Conservation (phyloP, 768 basidiomycete species). For the Boletellus sp. region DNA sequence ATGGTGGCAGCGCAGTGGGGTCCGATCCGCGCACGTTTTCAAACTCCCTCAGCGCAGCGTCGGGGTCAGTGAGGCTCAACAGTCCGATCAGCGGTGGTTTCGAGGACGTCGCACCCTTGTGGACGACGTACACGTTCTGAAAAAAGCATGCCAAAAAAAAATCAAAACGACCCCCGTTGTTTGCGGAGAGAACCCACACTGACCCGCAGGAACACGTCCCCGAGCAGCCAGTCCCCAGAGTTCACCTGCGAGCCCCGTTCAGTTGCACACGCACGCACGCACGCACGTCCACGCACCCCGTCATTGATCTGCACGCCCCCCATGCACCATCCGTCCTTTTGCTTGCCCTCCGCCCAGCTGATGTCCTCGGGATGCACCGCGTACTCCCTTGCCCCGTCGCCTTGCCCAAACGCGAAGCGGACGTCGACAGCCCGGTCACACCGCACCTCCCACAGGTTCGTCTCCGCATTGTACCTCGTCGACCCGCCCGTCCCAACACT, state of each 20-base stretch:
- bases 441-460: conserved; percentile 46
- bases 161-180: no score
- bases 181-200: conserved; percentile 14
- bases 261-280: background rate
- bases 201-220: conserved; percentile 56
- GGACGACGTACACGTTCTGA: conserved; percentile 53
- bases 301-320: conserved; percentile 57
- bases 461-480: conserved; percentile 33
- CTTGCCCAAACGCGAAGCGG: conserved; percentile 43
- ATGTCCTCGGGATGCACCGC: conserved; percentile 50
- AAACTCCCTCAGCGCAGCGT: conserved; percentile 37
- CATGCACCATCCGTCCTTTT: conserved; percentile 47
- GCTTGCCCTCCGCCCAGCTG: conserved; percentile 44
- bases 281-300: conserved; percentile 30
- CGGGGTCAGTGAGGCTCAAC: conserved; percentile 40
- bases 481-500: conserved; percentile 40
- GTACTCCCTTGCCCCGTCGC: conserved; percentile 34
- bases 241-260: conserved; percentile 34
- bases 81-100: conserved; percentile 46
- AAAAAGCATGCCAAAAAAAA: no score
- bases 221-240: conserved; percentile 59
- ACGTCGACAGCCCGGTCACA: conserved; percentile 48
- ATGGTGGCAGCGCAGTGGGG: conserved; percentile 24
- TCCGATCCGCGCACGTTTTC: conserved; percentile 42
- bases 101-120: conserved; percentile 40